These are phyloP conservation scores for Nannochloropsis gaditana DNA, from an alignment of 108 stramenopile genomes.

Conservation along the genomic window DNA sequence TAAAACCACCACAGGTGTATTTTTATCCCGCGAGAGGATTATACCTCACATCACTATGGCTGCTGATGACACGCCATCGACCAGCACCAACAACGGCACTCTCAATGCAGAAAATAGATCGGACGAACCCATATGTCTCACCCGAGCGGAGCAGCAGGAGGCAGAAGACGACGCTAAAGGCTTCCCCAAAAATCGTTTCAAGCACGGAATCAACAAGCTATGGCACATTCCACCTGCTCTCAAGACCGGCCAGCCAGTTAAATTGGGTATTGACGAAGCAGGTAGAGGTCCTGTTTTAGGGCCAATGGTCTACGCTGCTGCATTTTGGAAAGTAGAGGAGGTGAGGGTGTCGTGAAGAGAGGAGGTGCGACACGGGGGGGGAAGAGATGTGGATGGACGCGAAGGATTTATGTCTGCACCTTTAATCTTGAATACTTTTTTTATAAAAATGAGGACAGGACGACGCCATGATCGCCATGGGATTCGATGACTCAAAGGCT, in stretches of 20 bases:
- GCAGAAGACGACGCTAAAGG: conserved; percentile 10
- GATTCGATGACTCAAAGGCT: conserved; percentile 57
- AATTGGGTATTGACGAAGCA: conserved; percentile 56
- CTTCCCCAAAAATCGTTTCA: neutral
- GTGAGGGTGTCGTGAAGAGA: neutral
- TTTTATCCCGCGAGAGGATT: neutral
- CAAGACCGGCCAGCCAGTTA: conserved; percentile 32
- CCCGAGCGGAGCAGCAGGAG: neutral
- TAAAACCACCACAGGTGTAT: neutral
- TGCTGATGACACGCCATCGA: neutral
- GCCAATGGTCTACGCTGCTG: conserved; percentile 54
- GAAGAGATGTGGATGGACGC: neutral
- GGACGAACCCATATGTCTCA: neutral
- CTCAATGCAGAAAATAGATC: neutral
- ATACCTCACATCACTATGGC: neutral
- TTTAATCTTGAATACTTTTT: neutral
- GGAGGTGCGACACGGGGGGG: neutral
- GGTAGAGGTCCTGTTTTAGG: conserved; percentile 55
- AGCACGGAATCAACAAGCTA: neutral
- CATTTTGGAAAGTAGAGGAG: conserved; percentile 48
- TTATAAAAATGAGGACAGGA: conserved; percentile 4
- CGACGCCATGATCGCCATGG: conserved; percentile 34
- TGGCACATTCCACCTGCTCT: conserved; percentile 8
- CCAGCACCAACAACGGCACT: neutral
- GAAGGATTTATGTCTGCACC: neutral